A percentile compares a stretch with the other conserved stretches of the same genome.
These are phyloP conservation scores for Yarrowia sp. DNA, from an alignment of 805 yeast genomes.

Conservation along the genomic window DNA sequence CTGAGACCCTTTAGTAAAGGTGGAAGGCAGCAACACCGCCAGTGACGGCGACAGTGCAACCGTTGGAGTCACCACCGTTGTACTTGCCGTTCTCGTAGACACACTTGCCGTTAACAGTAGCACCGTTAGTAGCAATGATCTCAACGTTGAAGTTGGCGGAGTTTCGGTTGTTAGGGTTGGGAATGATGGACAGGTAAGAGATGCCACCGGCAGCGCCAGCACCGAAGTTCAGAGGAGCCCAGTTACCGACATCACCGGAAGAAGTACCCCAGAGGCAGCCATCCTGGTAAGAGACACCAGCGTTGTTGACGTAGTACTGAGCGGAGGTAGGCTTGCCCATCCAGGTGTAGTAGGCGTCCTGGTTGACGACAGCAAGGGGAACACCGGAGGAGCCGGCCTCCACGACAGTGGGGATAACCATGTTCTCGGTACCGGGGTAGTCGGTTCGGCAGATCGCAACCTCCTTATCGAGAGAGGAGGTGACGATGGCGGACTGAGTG, in stretches of 20 bases:
- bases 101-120: slow-evolving; percentile 70
- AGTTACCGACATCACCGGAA: slow-evolving; percentile 86
- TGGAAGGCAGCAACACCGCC: slow-evolving; percentile 82
- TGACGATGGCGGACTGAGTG: slow-evolving; percentile 62
- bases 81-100: slow-evolving; percentile 73
- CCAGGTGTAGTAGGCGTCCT: slow-evolving; percentile 78
- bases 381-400: slow-evolving; percentile 62
- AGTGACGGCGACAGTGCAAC: slow-evolving; percentile 92
- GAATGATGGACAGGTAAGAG: slow-evolving; percentile 85
- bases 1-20: slow-evolving; percentile 47
- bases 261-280: slow-evolving; percentile 93
- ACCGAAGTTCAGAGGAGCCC: slow-evolving; percentile 97
- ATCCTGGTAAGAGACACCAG: slow-evolving; percentile 84
- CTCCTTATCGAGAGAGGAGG: slow-evolving; percentile 56
- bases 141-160: slow-evolving; percentile 72
- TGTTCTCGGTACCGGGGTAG: slow-evolving; percentile 98
- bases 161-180: slow-evolving; percentile 83
- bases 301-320: slow-evolving; percentile 96
- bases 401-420: slow-evolving; percentile 90
- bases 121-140: slow-evolving; percentile 69
- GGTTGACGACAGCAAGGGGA: slow-evolving; percentile 71
- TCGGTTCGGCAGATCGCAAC: slow-evolving; percentile 97
- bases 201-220: slow-evolving; percentile 75
- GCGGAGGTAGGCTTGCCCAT: slow-evolving; percentile 79
- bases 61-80: slow-evolving; percentile 66